Conservation (phyloP, 2,329 filamentous ascomycete species). For the Fusarium phyllophilum region DNA sequence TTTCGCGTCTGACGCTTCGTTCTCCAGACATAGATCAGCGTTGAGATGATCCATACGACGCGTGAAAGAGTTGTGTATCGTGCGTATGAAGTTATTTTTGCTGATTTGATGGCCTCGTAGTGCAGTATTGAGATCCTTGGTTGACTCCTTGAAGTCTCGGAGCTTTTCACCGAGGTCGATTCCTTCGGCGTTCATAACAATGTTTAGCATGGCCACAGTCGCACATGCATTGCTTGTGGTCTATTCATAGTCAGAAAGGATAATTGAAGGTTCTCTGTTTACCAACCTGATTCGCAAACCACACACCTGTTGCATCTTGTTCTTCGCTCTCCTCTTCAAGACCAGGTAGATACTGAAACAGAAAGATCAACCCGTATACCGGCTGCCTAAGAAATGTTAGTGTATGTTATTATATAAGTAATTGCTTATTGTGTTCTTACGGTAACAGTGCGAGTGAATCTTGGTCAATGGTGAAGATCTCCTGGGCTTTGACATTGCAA, state of each 20-base stretch:
- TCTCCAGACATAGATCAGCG: constrained; percentile 72
- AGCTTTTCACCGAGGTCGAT: constrained; percentile 77
- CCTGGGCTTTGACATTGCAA: constrained; percentile 75
- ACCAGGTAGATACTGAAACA: constrained; percentile 76
- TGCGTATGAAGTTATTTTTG: constrained; percentile 79
- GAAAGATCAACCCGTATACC: constrained; percentile 87
- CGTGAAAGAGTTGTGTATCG: constrained; percentile 89
- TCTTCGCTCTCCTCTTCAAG: constrained; percentile 63
- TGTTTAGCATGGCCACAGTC: constrained; percentile 91
- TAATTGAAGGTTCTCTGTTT: background rate
- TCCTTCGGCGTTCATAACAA: constrained; percentile 82
- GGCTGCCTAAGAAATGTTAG: constrained; percentile 65
- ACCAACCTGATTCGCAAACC: constrained; percentile 91
- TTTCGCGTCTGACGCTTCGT: constrained; percentile 58
- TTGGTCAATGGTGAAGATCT: constrained; percentile 79
- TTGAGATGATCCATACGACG: constrained; percentile 80
- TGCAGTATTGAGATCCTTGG: constrained; percentile 73
- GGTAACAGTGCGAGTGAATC: constrained; percentile 70
- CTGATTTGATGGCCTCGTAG: constrained; percentile 81
- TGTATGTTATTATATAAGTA: background rate
- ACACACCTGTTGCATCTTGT: constrained; percentile 70
- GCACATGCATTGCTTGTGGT: constrained; percentile 88
- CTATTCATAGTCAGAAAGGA: constrained; percentile 53
- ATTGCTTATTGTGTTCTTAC: constrained; percentile 52
- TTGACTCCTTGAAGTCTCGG: constrained; percentile 76